These are phyloP conservation scores for Trichosanthes cucumerina DNA, from an alignment of 306 rosid genomes.

Conservation along the genomic window DNA sequence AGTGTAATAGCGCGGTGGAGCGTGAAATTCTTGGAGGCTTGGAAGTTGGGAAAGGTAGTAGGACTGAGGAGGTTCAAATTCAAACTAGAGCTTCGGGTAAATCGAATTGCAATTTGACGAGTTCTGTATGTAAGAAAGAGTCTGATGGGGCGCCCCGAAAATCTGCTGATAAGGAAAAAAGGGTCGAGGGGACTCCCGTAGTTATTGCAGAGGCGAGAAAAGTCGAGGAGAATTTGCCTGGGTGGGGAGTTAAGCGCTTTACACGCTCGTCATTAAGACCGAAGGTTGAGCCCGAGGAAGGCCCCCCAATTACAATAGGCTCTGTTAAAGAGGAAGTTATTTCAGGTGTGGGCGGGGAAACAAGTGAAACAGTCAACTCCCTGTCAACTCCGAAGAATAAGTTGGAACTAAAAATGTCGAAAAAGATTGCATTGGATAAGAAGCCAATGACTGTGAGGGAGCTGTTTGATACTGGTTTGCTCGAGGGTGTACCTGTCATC, in stretches of 20 bases:
- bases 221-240: conserved; percentile 12
- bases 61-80: conserved; percentile 16
- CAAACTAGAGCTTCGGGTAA: conserved; percentile 12
- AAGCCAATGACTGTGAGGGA: conserved; percentile 70
- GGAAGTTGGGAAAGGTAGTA: neutral
- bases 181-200: conserved; percentile 14
- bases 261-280: conserved; percentile 31
- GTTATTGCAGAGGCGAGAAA: conserved; percentile 1
- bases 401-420: conserved; percentile 60
- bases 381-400: conserved; percentile 29
- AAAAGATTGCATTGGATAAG: conserved; percentile 43
- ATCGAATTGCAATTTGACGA: conserved; percentile 3
- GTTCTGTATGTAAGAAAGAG: conserved; percentile 9
- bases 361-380: conserved; percentile 13
- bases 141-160: conserved; percentile 5
- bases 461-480: conserved; percentile 84
- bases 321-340: conserved; percentile 13
- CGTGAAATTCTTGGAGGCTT: neutral
- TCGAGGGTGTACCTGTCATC: conserved; percentile 82
- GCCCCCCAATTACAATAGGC: conserved; percentile 8
- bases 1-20: conserved; percentile 13
- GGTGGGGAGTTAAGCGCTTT: conserved; percentile 25
- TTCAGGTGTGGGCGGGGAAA: conserved; percentile 24
- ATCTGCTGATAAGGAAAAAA: conserved; percentile 16
- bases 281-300: conserved; percentile 21